Percentiles rank a stretch among this genome's conserved stretches.
Evolutionary conservation across 2,329 filamentous ascomycete species (phyloP).

Genomic region (Colletotrichum orbiculare): DNA sequence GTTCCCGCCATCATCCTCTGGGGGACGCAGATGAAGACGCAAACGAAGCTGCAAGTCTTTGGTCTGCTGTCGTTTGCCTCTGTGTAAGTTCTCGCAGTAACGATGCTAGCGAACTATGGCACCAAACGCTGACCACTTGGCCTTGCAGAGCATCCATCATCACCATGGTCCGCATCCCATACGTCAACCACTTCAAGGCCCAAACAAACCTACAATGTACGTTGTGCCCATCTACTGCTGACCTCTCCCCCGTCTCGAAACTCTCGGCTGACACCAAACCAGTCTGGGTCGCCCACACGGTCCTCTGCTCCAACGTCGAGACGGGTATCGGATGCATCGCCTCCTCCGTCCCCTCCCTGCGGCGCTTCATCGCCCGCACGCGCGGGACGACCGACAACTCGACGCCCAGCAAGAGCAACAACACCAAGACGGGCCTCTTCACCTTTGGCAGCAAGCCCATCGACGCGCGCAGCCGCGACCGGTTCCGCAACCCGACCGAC

Average conservation of each 20-base stretch:
- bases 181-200: conserved; percentile 38
- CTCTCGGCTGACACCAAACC: neutral
- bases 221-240: too few relatives aligned
- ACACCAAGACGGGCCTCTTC: conserved; percentile 22
- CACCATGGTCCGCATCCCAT: conserved; percentile 41
- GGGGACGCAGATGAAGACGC: conserved; percentile 45
- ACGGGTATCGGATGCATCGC: conserved; percentile 40
- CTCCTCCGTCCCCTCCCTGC: conserved; percentile 38
- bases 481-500: conserved; percentile 33
- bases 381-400: conserved; percentile 31
- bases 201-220: conserved; percentile 34
- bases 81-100: conserved; percentile 11
- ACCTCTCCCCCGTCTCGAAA: neutral
- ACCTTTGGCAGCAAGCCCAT: conserved; percentile 35
- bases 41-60: conserved; percentile 40
- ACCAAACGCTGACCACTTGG: neutral
- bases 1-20: conserved; percentile 47
- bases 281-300: conserved; percentile 38
- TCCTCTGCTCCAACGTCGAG: conserved; percentile 40
- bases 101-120: too few relatives aligned
- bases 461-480: conserved; percentile 25
- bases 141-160: conserved; percentile 37
- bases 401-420: conserved; percentile 16
- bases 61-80: conserved; percentile 40
- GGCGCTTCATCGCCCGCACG: conserved; percentile 33